These are phyloP conservation scores for Scedosporium apiospermum DNA, from an alignment of 2,329 filamentous ascomycete genomes.

Conservation along the genomic window DNA sequence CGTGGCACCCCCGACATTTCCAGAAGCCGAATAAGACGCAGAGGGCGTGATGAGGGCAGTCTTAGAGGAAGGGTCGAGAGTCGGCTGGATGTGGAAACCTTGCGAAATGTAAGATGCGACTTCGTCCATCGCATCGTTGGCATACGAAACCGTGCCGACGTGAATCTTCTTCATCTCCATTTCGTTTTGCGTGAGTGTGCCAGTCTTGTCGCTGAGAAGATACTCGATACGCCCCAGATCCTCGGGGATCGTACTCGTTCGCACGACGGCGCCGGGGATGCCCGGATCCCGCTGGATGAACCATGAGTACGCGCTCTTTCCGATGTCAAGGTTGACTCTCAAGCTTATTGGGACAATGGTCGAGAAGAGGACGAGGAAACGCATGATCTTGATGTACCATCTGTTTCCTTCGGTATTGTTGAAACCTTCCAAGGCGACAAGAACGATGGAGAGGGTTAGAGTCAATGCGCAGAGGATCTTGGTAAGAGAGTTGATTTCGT, in stretches of 20 bases:
- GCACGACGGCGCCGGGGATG: constrained; percentile 85
- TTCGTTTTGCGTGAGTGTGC: constrained; percentile 95
- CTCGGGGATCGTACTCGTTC: constrained; percentile 95
- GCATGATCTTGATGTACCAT: constrained; percentile 97
- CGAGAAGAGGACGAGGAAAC: constrained; percentile 97
- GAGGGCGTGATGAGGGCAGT: constrained; percentile 64
- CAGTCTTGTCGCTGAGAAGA: constrained; percentile 91
- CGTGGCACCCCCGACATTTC: constrained; percentile 52
- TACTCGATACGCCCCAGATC: constrained; percentile 95
- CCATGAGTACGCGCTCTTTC: constrained; percentile 90
- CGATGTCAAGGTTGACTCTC: constrained; percentile 93
- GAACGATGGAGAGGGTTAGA: constrained; percentile 71
- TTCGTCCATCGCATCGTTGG: constrained; percentile 98
- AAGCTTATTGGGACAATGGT: constrained; percentile 97
- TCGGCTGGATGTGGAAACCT: constrained; percentile 55
- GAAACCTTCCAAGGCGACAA: constrained; percentile 83
- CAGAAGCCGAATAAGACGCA: constrained; percentile 53
- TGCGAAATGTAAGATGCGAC: constrained; percentile 79
- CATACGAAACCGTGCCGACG: constrained; percentile 94
- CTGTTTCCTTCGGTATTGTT: constrained; percentile 52
- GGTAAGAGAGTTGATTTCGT: constrained; percentile 93
- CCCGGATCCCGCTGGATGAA: constrained; percentile 89
- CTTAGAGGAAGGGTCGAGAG: constrained; percentile 32
- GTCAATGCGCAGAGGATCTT: constrained; percentile 93
- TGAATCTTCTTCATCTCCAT: constrained; percentile 99